These are phyloP conservation scores for Coccinonectria pachysandricola DNA, from an alignment of 2,329 filamentous ascomycete species.

Conservation along the genomic window DNA sequence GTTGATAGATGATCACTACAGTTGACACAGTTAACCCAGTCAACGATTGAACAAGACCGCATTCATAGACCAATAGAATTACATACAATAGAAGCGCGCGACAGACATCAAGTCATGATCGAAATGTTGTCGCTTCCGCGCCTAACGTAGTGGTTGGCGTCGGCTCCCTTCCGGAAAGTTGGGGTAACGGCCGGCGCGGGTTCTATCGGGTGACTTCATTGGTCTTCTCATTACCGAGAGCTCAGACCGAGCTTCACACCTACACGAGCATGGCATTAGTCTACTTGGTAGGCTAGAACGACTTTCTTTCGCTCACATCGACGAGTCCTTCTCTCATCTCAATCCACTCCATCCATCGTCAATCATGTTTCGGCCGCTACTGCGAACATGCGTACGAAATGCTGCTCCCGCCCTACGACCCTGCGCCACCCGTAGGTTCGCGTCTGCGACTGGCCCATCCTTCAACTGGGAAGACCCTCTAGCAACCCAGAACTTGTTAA, in stretches of 20 bases:
- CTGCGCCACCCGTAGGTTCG: constrained; percentile 23
- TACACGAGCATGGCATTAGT: constrained; percentile 15
- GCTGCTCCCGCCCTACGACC: constrained; percentile 16
- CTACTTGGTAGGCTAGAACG: constrained; percentile 6
- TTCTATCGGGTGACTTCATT: constrained; percentile 23
- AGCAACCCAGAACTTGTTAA: constrained; percentile 61
- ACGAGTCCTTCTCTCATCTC: constrained; percentile 10
- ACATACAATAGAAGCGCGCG: too few relatives aligned
- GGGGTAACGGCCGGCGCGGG: constrained; percentile 17
- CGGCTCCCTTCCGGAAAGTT: constrained; percentile 19
- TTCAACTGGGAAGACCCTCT: constrained; percentile 95
- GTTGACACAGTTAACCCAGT: too few relatives aligned
- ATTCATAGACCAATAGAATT: too few relatives aligned
- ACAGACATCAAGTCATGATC: too few relatives aligned
- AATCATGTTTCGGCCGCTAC: constrained; percentile 22
- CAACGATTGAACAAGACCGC: too few relatives aligned
- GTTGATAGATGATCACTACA: too few relatives aligned
- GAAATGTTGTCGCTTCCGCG: constrained; percentile 3
- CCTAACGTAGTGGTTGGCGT: constrained; percentile 5
- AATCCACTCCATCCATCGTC: constrained; percentile 3
- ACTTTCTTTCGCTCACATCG: constrained; percentile 5
- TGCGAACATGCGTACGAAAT: constrained; percentile 19
- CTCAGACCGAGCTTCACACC: too few relatives aligned
- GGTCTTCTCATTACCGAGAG: too few relatives aligned
- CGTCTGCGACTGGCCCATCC: constrained; percentile 23